Base-by-base conservation (phyloP, 129 eudicot species). In the Escallonia herrerae region DNA sequence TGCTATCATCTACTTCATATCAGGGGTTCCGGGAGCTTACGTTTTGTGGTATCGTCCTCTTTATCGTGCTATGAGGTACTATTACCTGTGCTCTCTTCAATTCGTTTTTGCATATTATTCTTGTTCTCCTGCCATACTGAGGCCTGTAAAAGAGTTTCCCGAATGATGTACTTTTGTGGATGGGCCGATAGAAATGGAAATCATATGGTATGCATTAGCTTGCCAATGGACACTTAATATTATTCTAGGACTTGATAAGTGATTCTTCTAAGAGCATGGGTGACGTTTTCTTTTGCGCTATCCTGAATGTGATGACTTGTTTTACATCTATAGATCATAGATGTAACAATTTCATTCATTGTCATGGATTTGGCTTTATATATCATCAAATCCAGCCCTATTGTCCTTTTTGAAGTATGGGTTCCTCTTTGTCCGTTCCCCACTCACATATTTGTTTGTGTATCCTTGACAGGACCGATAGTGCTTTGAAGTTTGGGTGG, bases 1-100 rank as follows among this genome's bases (percentile, higher is more conserved):
- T 67, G 85, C 99, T 43, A 66, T 94, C 52, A 89, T 94, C 57
- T 94, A 94, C 76, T 56, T 89, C 66, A 75, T 89, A 75, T 64
- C 84, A 15, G 99, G 99, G 52, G 90, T 89, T 66, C 99, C 99
- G 57, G 96, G 95, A 67, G 89, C 93, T 75, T 94, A 86, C 75
- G 81, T 89, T 8, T 60, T 82, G 68, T 94, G 99, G 99, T 94
- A 94, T 68, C 95, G 93, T 60, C 93, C 99, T 63, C 82, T 89
- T 22, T 89, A 94, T 63, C 96, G 95, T 74, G 99, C 96, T 70
- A 80, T 73, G 83, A 89, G 99, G 99, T 94, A 86, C 22, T 11
- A 12, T 53, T 53, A 3, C 14, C 13, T 14, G 14, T 53, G 58
- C 58, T 53, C 58, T 53, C 2, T 53, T 11, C 58, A 14, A 12